Evolutionary conservation across 371 early-diverging fungal genomes (phyloP).

Genomic region (Catenaria anguillulae): DNA sequence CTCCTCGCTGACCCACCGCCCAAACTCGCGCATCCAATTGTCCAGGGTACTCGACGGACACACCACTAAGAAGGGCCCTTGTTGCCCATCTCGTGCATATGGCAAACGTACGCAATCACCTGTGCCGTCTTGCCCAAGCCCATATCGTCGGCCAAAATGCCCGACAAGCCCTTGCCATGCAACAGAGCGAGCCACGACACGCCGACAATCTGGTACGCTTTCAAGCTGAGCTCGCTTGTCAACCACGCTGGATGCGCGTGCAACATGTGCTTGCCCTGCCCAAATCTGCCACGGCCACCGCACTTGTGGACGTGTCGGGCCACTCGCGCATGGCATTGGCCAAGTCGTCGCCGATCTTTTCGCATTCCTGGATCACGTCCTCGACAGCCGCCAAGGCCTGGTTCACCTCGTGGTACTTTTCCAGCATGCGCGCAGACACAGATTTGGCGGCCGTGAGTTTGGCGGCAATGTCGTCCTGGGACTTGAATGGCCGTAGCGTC

Average conservation of each 20-base stretch:
- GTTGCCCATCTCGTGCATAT: slow-evolving; percentile 38
- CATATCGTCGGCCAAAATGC: slow-evolving; percentile 89
- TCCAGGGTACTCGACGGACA: slow-evolving; percentile 80
- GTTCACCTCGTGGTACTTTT: slow-evolving; percentile 43
- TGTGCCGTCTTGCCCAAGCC: slow-evolving; percentile 97
- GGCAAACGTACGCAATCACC: slow-evolving; percentile 70
- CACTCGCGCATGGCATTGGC: slow-evolving; percentile 7
- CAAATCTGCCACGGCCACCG: neutral
- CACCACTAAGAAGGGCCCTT: slow-evolving; percentile 65
- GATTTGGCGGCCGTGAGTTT: slow-evolving; percentile 24
- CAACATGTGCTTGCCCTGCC: slow-evolving; percentile 7
- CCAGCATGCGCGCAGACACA: slow-evolving; percentile 31
- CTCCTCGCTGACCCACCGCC: slow-evolving; percentile 21
- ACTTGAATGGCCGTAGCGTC: slow-evolving; percentile 40
- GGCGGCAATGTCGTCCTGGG: slow-evolving; percentile 23
- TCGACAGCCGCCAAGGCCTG: slow-evolving; percentile 61
- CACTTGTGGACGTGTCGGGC: neutral
- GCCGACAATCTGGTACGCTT: slow-evolving; percentile 87
- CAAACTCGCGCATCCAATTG: slow-evolving; percentile 80
- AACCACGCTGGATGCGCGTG: slow-evolving; percentile 38
- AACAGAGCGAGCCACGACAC: slow-evolving; percentile 81
- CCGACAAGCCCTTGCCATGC: slow-evolving; percentile 58
- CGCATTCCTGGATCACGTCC: slow-evolving; percentile 43
- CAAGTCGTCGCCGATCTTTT: slow-evolving; percentile 35
- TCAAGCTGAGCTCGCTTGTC: slow-evolving; percentile 40